phyloP scores from a whole-genome alignment of 2,329 filamentous ascomycete species.

The Penicillium sp. region DNA sequence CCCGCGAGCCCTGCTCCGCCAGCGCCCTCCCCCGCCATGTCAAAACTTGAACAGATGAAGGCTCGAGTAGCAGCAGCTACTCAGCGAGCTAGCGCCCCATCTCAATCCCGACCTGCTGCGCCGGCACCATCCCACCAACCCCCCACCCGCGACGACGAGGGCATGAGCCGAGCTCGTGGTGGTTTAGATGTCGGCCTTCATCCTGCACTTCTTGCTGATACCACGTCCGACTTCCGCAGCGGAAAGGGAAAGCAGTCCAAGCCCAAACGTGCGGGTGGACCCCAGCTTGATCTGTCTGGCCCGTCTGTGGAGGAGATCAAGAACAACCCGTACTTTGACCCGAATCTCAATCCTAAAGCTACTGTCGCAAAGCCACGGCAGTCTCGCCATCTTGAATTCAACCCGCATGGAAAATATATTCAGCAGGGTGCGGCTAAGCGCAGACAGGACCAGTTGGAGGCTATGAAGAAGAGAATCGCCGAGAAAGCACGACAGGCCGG shows the following conservation, averaged over 20 bases:
- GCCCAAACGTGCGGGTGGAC: conserved; percentile 54
- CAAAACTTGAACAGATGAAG: conserved; percentile 75
- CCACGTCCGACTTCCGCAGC: conserved; percentile 46
- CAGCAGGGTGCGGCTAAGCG: conserved; percentile 88
- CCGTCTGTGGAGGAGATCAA: conserved; percentile 60
- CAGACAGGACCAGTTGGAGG: conserved; percentile 83
- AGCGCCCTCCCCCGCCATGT: conserved; percentile 51
- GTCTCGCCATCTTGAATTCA: conserved; percentile 80
- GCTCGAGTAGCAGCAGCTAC: conserved; percentile 78
- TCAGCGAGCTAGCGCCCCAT: conserved; percentile 45
- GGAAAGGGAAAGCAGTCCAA: conserved; percentile 48
- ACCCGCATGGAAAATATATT: conserved; percentile 96
- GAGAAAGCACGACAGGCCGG: conserved; percentile 85
- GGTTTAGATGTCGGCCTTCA: conserved; percentile 76
- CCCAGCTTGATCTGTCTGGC: conserved; percentile 56
- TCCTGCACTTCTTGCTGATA: conserved; percentile 66
- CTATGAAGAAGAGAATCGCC: conserved; percentile 91
- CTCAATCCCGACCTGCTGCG: conserved; percentile 48
- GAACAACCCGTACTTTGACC: conserved; percentile 82
- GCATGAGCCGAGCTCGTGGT: conserved; percentile 56
- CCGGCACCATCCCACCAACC: conserved; percentile 40
- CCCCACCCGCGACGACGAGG: conserved; percentile 52
- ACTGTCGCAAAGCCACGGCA: conserved; percentile 63
- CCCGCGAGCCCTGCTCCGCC: conserved; percentile 40
- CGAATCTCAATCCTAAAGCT: conserved; percentile 62